Conservation (phyloP, 192 early-diverging fungal genomes). For the Rhizophlyctis rosea region DNA sequence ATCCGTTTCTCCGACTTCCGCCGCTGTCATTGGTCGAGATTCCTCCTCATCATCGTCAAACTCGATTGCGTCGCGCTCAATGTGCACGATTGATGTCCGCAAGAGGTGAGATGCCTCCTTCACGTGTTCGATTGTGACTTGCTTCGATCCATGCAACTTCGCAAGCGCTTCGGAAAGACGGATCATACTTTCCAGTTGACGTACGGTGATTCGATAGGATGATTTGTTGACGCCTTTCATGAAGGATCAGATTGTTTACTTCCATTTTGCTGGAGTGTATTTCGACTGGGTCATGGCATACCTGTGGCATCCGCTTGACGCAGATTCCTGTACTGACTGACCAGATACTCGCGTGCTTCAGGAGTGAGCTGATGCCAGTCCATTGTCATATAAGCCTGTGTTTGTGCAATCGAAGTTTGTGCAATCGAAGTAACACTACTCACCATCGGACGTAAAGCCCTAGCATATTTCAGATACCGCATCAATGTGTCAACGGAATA, state of each 20-base stretch:
- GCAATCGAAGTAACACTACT: neutral
- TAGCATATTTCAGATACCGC: constrained; percentile 85
- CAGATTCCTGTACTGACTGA: constrained; percentile 81
- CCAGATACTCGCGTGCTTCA: constrained; percentile 73
- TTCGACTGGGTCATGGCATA: constrained; percentile 3
- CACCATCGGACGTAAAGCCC: constrained; percentile 80
- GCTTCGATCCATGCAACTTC: constrained; percentile 67
- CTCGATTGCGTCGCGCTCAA: constrained; percentile 38
- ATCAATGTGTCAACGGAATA: constrained; percentile 73
- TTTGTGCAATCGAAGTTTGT: too few species aligned
- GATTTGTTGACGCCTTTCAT: constrained; percentile 36
- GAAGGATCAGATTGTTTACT: neutral
- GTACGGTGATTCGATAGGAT: constrained; percentile 92
- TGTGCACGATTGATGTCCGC: constrained; percentile 79
- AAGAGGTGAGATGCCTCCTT: constrained; percentile 81
- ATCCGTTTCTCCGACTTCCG: constrained; percentile 14
- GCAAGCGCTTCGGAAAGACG: constrained; percentile 94
- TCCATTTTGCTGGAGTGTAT: neutral
- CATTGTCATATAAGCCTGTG: constrained; percentile 4
- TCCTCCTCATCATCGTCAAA: constrained; percentile 59
- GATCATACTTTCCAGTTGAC: constrained; percentile 95
- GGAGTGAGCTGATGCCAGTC: constrained; percentile 59
- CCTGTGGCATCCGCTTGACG: constrained; percentile 83
- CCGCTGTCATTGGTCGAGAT: constrained; percentile 34
- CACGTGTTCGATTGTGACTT: constrained; percentile 70